Evolutionary conservation across 2,329 filamentous ascomycete species (phyloP), one percentile per base, ranked within the genome.

Genomic region (Fusarium acutatum): DNA sequence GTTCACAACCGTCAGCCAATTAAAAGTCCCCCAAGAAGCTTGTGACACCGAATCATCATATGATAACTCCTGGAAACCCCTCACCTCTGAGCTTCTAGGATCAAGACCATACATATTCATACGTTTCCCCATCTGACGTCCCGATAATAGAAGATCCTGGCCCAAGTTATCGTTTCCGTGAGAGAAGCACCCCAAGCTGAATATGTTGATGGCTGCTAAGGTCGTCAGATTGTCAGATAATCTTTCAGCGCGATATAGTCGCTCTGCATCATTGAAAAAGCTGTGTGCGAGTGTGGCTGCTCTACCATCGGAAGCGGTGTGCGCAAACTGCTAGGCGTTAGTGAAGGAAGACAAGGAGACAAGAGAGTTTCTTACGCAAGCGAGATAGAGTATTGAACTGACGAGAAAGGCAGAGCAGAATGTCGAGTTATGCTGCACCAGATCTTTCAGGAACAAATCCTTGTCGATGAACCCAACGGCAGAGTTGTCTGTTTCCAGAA

Each of bases 21-120:
- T 18, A 2, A 40, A 54, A n/a, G 24, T n/a, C 20, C 34, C 50
- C 50, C 50, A 54, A 7, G 24, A 28, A 17, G 50, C 34, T 1
- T 40, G 4, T 14, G 50, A 17, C 7, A 3, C 15, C 14, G 50
- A 0, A 11, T 4, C 4, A 7, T 11, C 11, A 30, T 3, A 5
- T 1, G 11, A 2, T n/a, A 8, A 7, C 15, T 40, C 11, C 15
- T n/a, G 20, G 3, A 54, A 30, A 11, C 26, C 24, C 35, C 34
- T 40, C 34, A 6, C 11, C 34, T 40, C 35, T 54, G 20, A 5
- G 20, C 50, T n/a, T n/a, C 11, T 6, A n/a, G 24, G 10, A 54
- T 18, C 24, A 7, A 38, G 50, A 11, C 50, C 50, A 14, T 30
- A 30, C 1, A 40, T 11, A 11, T 40, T 17, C 50, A 54, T 54